Evolutionary conservation across 306 rosid species (phyloP).

Genomic region (Carpinus fangiana): DNA sequence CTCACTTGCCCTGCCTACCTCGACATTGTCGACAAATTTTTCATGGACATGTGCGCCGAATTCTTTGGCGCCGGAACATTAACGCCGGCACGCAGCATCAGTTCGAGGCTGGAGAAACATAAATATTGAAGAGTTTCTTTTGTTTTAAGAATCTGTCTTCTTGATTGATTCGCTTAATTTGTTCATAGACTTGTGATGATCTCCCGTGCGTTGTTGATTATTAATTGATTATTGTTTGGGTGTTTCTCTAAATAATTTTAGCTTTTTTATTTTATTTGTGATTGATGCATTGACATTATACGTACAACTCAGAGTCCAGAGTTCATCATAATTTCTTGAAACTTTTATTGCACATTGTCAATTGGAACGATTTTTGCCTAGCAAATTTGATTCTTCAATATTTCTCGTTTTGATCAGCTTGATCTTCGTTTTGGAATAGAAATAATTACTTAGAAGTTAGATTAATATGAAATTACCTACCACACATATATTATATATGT

Average conservation of each 20-base stretch:
- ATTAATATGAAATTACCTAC: too few species aligned
- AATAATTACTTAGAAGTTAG: too few species aligned
- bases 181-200: not conserved
- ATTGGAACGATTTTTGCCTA: too few species aligned
- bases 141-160: not conserved
- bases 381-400: too few species aligned
- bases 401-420: too few species aligned
- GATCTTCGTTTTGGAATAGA: too few species aligned
- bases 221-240: not conserved
- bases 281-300: not conserved
- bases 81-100: slow-evolving; percentile 38
- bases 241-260: not conserved
- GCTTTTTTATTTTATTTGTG: not conserved
- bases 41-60: slow-evolving; percentile 67
- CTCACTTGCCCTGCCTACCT: slow-evolving; percentile 80
- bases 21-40: slow-evolving; percentile 81
- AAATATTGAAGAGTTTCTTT: not conserved
- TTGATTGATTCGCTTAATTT: not conserved
- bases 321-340: too few species aligned
- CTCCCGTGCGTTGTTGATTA: not conserved
- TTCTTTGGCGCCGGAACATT: slow-evolving; percentile 44
- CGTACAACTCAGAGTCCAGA: not conserved
- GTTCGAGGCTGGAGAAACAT: slow-evolving; percentile 24
- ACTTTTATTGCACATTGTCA: too few species aligned
- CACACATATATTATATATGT: too few species aligned